Conservation (phyloP, 352 stramenopile species). For the Pythium rishiriense region DNA sequence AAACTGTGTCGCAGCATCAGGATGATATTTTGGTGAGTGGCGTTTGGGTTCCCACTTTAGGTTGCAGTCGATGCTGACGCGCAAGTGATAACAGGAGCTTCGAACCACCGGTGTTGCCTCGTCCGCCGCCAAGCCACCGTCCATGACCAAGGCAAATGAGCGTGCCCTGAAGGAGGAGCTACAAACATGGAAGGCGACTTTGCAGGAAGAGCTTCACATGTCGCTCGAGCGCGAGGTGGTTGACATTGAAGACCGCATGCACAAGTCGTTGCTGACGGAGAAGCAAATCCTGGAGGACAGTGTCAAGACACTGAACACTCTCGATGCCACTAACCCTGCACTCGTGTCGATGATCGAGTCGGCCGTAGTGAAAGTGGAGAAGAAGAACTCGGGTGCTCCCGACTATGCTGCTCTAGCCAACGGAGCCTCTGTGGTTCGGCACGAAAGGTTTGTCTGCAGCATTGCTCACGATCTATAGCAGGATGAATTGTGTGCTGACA, state of each 20-base stretch:
- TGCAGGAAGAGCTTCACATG: constrained; percentile 39
- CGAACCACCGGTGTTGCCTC: constrained; percentile 1
- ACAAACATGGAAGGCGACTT: constrained; percentile 29
- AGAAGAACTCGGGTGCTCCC: constrained; percentile 54
- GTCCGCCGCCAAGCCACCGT: neutral
- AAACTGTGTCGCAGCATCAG: constrained; percentile 20
- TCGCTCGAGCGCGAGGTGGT: constrained; percentile 53
- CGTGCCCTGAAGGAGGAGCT: constrained; percentile 31
- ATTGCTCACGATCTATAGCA: neutral
- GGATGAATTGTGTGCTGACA: neutral
- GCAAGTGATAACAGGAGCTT: constrained; percentile 2
- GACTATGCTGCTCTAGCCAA: constrained; percentile 73
- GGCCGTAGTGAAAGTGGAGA: constrained; percentile 32
- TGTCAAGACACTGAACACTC: constrained; percentile 44
- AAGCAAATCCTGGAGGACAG: constrained; percentile 57
- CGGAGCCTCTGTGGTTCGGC: constrained; percentile 58
- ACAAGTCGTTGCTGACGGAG: constrained; percentile 55
- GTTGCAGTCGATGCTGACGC: too few species aligned
- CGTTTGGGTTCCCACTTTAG: neutral
- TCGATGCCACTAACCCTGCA: constrained; percentile 59
- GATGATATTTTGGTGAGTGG: constrained; percentile 22
- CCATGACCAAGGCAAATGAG: constrained; percentile 11
- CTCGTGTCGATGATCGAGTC: constrained; percentile 57
- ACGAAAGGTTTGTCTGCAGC: constrained; percentile 40
- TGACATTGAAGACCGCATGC: constrained; percentile 60